Conservation (phyloP, 192 early-diverging fungal genomes). For the Tieghemiomyces parasiticus region DNA sequence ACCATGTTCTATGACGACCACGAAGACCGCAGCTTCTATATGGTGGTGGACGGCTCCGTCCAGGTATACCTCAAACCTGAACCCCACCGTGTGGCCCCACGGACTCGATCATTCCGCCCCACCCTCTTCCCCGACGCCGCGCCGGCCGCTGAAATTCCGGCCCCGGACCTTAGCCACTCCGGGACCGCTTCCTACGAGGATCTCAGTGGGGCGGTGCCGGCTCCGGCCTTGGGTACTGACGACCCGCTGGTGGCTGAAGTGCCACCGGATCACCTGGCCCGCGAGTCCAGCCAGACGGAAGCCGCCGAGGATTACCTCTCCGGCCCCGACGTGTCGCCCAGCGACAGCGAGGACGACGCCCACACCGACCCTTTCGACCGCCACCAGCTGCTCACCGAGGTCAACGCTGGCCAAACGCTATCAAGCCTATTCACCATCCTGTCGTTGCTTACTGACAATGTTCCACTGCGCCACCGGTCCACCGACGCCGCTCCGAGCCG, state of each 20-base stretch:
- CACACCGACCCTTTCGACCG: conserved; percentile 31
- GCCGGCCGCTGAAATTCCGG: too few relatives aligned
- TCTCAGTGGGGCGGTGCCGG: too few relatives aligned
- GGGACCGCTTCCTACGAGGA: not conserved
- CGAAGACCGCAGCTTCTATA: conserved; percentile 63
- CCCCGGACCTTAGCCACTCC: too few relatives aligned
- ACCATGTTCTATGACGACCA: conserved; percentile 53
- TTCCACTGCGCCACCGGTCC: conserved; percentile 26
- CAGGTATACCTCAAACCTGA: conserved; percentile 69
- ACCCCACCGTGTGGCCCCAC: not conserved
- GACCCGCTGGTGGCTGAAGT: too few relatives aligned
- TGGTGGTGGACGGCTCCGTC: conserved; percentile 90
- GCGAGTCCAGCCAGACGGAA: conserved; percentile 17
- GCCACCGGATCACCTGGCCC: not conserved
- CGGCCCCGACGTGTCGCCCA: not conserved
- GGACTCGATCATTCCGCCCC: too few relatives aligned
- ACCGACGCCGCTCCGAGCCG: too few relatives aligned
- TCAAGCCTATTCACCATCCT: conserved; percentile 89
- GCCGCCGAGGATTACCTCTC: conserved; percentile 14
- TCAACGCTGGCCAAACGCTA: conserved; percentile 78
- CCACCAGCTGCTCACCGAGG: conserved; percentile 69
- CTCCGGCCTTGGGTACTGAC: too few relatives aligned
- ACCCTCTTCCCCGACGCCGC: too few relatives aligned
- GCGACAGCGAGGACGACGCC: not conserved
- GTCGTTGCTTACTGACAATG: conserved; percentile 70